Evolutionary conservation across 1,284 basidiomycete genomes (phyloP).

Genomic region (Tilletia caries): DNA sequence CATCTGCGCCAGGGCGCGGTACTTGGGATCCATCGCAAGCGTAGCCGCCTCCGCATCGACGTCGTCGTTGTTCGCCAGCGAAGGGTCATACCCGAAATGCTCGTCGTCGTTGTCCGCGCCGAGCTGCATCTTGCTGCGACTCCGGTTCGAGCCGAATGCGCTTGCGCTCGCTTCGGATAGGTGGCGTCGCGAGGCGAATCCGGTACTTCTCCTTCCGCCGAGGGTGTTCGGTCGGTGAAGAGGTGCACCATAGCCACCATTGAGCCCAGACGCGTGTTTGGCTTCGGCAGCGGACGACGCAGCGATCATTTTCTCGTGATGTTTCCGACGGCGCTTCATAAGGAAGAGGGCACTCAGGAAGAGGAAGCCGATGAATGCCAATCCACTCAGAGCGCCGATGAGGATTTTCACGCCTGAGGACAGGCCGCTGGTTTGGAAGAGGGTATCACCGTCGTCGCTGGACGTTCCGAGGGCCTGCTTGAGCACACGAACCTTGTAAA

Average conservation of each 20-base stretch:
- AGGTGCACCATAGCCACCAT: neutral
- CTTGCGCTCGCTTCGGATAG: constrained; percentile 3
- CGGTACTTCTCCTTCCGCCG: neutral
- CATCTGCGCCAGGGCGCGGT: constrained; percentile 1
- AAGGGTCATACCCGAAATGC: neutral
- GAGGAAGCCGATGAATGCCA: constrained; percentile 38
- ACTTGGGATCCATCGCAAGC: constrained; percentile 9
- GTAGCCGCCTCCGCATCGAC: too few relatives aligned
- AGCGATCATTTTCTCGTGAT: neutral
- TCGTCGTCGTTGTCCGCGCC: neutral
- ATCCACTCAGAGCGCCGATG: constrained; percentile 40
- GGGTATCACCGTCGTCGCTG: constrained; percentile 19
- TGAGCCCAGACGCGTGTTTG: neutral
- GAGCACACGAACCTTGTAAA: constrained; percentile 41
- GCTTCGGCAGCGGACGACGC: neutral
- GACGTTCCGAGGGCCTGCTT: constrained; percentile 33
- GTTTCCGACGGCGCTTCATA: constrained; percentile 16
- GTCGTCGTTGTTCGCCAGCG: neutral
- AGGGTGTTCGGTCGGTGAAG: neutral
- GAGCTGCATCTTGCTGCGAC: constrained; percentile 8
- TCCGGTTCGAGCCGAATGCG: constrained; percentile 4
- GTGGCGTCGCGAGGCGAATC: constrained; percentile 6
- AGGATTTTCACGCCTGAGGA: constrained; percentile 34
- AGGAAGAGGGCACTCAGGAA: constrained; percentile 21
- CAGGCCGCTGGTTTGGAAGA: neutral